A percentile compares a stretch with the other conserved stretches of the same genome.
These are phyloP conservation scores for Sordaria brevicollis DNA, from an alignment of 495 filamentous ascomycete species.

Conservation along the genomic window DNA sequence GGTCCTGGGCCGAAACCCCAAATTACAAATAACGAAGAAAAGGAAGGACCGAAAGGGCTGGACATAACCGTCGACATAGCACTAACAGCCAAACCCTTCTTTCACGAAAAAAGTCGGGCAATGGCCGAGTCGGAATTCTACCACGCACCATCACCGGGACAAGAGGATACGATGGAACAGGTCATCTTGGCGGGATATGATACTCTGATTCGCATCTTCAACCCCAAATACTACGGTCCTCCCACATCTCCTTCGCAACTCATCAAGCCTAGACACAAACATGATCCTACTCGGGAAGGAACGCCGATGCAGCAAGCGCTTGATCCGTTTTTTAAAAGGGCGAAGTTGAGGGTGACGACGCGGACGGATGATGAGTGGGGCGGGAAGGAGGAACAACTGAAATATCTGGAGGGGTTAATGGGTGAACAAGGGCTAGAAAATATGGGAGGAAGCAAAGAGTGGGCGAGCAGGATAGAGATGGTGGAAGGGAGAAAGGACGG, in stretches of 20 bases:
- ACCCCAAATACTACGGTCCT: slow-evolving; percentile 70
- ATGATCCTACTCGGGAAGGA: background rate
- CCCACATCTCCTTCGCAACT: slow-evolving; percentile 22
- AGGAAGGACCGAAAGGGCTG: slow-evolving; percentile 14
- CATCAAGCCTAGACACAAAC: slow-evolving; percentile 19
- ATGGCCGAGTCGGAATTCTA: slow-evolving; percentile 50
- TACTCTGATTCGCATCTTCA: slow-evolving; percentile 73
- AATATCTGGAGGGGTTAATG: slow-evolving; percentile 43
- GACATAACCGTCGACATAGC: slow-evolving; percentile 56
- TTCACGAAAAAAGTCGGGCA: slow-evolving; percentile 69
- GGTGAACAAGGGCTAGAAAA: slow-evolving; percentile 39
- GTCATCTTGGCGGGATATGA: slow-evolving; percentile 82
- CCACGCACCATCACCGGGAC: slow-evolving; percentile 7
- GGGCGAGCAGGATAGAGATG: slow-evolving; percentile 61
- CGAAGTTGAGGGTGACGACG: slow-evolving; percentile 62
- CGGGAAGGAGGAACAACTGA: slow-evolving; percentile 44
- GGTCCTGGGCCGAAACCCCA: background rate
- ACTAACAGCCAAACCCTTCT: slow-evolving; percentile 73
- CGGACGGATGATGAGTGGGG: slow-evolving; percentile 63
- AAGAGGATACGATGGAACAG: slow-evolving; percentile 38
- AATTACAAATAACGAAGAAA: background rate
- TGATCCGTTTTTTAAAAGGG: slow-evolving; percentile 55
- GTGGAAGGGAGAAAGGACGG: slow-evolving; percentile 48
- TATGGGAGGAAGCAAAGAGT: slow-evolving; percentile 52
- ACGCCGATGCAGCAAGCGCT: slow-evolving; percentile 41